Conservation (phyloP, 352 stramenopile genomes). For the Paralagenidium karlingii region DNA sequence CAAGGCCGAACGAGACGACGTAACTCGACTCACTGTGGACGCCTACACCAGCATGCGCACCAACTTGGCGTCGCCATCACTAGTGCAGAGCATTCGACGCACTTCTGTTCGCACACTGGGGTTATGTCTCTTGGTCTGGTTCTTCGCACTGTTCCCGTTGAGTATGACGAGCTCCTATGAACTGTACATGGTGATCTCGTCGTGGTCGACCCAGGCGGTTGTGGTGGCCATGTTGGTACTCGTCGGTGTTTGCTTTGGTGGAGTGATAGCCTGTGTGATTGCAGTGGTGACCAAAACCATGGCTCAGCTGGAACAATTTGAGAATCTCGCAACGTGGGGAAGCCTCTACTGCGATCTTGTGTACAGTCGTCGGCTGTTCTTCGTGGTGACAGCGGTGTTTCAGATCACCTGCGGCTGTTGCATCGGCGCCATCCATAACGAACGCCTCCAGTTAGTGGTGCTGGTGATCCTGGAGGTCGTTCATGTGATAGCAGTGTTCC, state of each 20-base stretch:
- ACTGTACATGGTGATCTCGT: conserved; percentile 49
- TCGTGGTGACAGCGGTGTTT: conserved; percentile 32
- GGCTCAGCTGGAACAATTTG: conserved; percentile 37
- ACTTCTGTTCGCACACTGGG: conserved; percentile 44
- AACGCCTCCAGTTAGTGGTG: conserved; percentile 38
- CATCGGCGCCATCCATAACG: conserved; percentile 35
- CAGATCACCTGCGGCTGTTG: conserved; percentile 41
- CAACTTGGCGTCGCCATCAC: neutral
- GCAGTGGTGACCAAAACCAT: conserved; percentile 41
- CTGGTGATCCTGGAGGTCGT: conserved; percentile 36
- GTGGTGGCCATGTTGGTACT: conserved; percentile 30
- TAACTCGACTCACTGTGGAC: too few relatives aligned
- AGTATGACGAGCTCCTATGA: conserved; percentile 55
- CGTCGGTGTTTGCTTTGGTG: conserved; percentile 26
- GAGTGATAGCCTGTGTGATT: conserved; percentile 20
- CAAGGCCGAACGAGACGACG: conserved; percentile 17
- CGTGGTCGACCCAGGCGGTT: conserved; percentile 12
- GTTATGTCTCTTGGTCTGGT: conserved; percentile 45
- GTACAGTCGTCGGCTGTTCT: conserved; percentile 52
- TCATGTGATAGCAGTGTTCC: conserved; percentile 32
- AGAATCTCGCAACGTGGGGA: conserved; percentile 44
- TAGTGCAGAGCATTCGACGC: conserved; percentile 16
- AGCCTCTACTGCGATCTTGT: conserved; percentile 46
- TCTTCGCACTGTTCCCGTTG: conserved; percentile 45
- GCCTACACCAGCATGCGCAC: conserved; percentile 19